Evolutionary conservation across 2,329 filamentous ascomycete species (phyloP).

Genomic region (Catunica adiposa): DNA sequence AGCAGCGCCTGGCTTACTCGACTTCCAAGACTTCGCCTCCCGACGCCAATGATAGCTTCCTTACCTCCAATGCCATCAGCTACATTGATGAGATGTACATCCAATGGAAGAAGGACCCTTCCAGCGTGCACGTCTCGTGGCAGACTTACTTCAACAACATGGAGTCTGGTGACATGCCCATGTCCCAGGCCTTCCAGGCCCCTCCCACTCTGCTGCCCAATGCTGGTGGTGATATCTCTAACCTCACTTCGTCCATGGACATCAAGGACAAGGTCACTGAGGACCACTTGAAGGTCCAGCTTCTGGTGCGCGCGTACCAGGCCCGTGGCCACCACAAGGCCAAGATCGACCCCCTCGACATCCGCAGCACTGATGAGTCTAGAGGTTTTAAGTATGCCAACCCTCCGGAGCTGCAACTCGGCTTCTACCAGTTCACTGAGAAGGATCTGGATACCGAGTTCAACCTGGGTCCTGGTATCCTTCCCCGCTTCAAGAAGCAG

Average conservation of each 20-base stretch:
- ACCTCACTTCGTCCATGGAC: slow-evolving; percentile 52
- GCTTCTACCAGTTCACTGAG: slow-evolving; percentile 90
- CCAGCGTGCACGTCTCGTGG: slow-evolving; percentile 94
- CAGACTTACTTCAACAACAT: slow-evolving; percentile 99
- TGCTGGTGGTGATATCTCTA: slow-evolving; percentile 61
- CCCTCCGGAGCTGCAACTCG: slow-evolving; percentile 82
- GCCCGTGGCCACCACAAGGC: slow-evolving; percentile 97
- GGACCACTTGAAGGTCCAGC: slow-evolving; percentile 83
- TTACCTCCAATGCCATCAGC: slow-evolving; percentile 91
- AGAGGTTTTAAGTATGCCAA: slow-evolving; percentile 71
- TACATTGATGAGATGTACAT: slow-evolving; percentile 99
- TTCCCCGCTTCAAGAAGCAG: slow-evolving; percentile 83
- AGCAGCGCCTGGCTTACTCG: slow-evolving; percentile 32
- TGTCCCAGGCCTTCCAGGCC: slow-evolving; percentile 90
- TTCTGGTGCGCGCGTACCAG: slow-evolving; percentile 93
- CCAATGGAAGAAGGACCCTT: slow-evolving; percentile 86
- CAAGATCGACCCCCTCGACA: slow-evolving; percentile 88
- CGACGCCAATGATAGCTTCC: slow-evolving; percentile 88
- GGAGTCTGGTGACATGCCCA: slow-evolving; percentile 94
- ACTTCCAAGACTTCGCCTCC: slow-evolving; percentile 35
- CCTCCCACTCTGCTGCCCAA: slow-evolving; percentile 81
- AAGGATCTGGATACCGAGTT: slow-evolving; percentile 88
- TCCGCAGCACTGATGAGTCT: slow-evolving; percentile 55
- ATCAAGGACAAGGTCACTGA: slow-evolving; percentile 74
- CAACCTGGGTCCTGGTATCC: slow-evolving; percentile 78